Base-by-base conservation (phyloP, 352 stramenopile genomes). In the Elongisporangium anandrum region DNA sequence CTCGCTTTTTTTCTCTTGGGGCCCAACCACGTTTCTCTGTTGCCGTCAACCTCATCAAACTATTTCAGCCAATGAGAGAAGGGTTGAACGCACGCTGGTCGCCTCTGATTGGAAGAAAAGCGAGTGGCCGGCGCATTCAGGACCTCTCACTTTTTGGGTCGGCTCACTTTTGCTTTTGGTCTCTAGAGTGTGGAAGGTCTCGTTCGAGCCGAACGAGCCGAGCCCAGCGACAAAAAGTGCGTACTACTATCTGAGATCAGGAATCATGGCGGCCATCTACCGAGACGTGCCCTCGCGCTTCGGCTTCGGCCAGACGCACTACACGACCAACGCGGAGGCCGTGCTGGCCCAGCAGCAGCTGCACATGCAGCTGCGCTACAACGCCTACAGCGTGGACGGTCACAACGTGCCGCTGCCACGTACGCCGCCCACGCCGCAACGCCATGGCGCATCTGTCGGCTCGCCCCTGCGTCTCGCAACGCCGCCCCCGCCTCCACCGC, bases 241-340 rank as follows among this genome's bases (percentile, higher is more conserved):
- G 29, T 41, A 41, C 29, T 41, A 41, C 29, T 41, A 41, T 41
- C 29, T 41, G 29, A 52, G 20, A 49, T 34, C 13, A 50, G 38
- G 12, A 59, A 21, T 22, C 50, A 88, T 88, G 72, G 79, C 81
- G 45, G 85, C 81, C 17, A 85, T 90, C 38, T 92, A 92, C 71
- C 82, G 81, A 60, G 74, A 70, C 50, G 72, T 75, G 52, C 72
- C 76, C 24, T 75, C 73, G 64, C 77, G 79, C 38, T 85, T 92
- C 59, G 70, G 78, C 52, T 87, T 92, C 64, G 63, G 72, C 19
- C 78, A 85, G 58, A 85, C 77, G 54, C 81, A 92, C 65, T 91
- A 91, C 63, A 80, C 78, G 64, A 68, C 66, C 45, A 85, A 75
- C 56, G 54, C 65, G 2, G 68, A 75, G 57, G 61, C 66, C 5